These are phyloP conservation scores for Stenogyne calaminthoides DNA, from an alignment of 305 asterid species.

Conservation along the genomic window DNA sequence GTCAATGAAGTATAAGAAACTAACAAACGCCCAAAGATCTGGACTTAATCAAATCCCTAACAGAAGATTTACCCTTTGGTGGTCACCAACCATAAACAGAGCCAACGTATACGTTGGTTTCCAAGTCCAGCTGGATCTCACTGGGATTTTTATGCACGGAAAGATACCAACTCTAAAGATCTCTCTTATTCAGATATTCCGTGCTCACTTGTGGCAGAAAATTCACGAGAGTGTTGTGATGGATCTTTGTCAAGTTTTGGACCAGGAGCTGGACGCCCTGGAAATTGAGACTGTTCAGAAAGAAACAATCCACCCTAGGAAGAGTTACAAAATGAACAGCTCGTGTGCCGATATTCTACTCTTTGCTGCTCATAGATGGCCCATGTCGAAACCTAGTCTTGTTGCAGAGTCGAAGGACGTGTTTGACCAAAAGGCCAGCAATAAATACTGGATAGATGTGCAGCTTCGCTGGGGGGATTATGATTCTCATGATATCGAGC, in stretches of 20 bases:
- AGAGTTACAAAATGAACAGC: slow-evolving; percentile 99
- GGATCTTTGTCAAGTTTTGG: slow-evolving; percentile 99
- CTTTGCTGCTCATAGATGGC: slow-evolving; percentile 99
- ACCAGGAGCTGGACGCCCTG: slow-evolving; percentile 96
- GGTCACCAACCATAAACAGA: slow-evolving; percentile 99
- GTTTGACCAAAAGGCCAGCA: slow-evolving; percentile 98
- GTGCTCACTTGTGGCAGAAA: slow-evolving; percentile 99
- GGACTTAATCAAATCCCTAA: slow-evolving; percentile 99
- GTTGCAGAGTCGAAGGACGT: slow-evolving; percentile 99
- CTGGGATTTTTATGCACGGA: slow-evolving; percentile 99
- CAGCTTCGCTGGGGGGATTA: slow-evolving; percentile 99
- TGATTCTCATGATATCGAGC: slow-evolving; percentile 97
- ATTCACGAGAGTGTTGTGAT: slow-evolving; percentile 99
- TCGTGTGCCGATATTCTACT: slow-evolving; percentile 97
- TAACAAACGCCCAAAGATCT: slow-evolving; percentile 98
- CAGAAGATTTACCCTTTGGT: slow-evolving; percentile 97
- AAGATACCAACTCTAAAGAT: slow-evolving; percentile 98
- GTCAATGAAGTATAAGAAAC: slow-evolving; percentile 97
- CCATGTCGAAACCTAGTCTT: slow-evolving; percentile 98
- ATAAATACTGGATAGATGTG: slow-evolving; percentile 98
- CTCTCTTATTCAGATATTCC: slow-evolving; percentile 97
- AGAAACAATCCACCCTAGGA: slow-evolving; percentile 98
- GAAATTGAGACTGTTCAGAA: slow-evolving; percentile 99
- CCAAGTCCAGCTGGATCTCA: slow-evolving; percentile 99
- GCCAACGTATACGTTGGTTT: slow-evolving; percentile 99